Percentiles rank a stretch among this genome's conserved stretches.
Conservation (phyloP, 176 grass and related monocot genomes). For the Saccharum officinarum region DNA sequence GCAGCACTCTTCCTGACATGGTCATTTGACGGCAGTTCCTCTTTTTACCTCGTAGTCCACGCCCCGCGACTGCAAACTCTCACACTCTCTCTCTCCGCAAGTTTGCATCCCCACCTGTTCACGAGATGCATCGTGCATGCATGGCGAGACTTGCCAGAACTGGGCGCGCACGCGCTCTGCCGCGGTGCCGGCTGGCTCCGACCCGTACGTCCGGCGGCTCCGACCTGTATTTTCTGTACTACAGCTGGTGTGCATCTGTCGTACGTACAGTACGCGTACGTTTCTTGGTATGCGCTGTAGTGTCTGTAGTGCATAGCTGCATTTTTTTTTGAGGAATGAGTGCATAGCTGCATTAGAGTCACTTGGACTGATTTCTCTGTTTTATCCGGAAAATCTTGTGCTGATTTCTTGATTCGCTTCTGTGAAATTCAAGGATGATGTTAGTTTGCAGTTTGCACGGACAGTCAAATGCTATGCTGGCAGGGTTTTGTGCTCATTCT, state of each 20-base stretch:
- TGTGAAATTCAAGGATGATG: not conserved
- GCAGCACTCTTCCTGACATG: conserved; percentile 43
- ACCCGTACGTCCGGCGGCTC: not conserved
- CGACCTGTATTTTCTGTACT: not conserved
- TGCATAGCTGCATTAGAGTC: too few species aligned
- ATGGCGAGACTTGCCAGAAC: conserved; percentile 30
- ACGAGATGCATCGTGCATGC: conserved; percentile 66
- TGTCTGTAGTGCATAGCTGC: not conserved
- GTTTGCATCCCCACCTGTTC: conserved; percentile 55
- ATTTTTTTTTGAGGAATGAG: too few species aligned
- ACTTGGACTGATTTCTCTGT: too few species aligned
- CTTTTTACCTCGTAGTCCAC: conserved; percentile 70
- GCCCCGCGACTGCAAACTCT: not conserved
- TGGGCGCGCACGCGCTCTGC: too few species aligned
- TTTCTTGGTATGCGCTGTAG: not conserved
- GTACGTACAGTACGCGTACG: not conserved
- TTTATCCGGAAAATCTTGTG: not conserved
- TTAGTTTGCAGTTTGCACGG: not conserved
- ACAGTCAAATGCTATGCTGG: not conserved
- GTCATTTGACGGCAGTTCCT: conserved; percentile 43
- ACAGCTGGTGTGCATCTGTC: not conserved
- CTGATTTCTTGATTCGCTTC: not conserved
- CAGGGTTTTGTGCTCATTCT: not conserved
- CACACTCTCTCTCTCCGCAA: not conserved
- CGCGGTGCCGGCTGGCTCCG: too few species aligned